Base-by-base conservation (phyloP, 352 stramenopile species). In the Phytophthora aleatoria region DNA sequence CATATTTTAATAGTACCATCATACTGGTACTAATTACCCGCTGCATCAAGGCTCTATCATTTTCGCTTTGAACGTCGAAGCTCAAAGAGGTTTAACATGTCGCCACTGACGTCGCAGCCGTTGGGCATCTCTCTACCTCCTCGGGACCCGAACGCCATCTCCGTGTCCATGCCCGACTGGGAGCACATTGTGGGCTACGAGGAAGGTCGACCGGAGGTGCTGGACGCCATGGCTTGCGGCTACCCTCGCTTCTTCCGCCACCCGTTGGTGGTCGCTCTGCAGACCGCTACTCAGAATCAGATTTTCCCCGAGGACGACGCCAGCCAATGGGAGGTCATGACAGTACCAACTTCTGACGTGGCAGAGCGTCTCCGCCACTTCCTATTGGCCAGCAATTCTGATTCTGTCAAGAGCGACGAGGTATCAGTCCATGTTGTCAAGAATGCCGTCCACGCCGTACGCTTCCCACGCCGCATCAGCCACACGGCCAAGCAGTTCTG, bases 201-300 rank as follows among this genome's bases (percentile, higher is more conserved):
- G 69, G 89, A 98, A 70, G 89, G 77, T 13, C 73, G 81, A 26
- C 56, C 76, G 7, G 71, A 84, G 15, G 74, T 97, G 24, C 67
- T 95, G 20, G 57, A 71, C 12, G 82, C 81, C 28, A 78, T 98
- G 69, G 79, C 74, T 12, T 95, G 89, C 68, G 94, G 92, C 28
- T 98, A 98, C 71, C 94, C 94, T 51, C 90, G 94, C 55, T 98
- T 98, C 77, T 92, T 98, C 47, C 94, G 92, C 64, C 90, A 97
- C 60, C 88, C 87, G 28, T 69, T 92, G 42, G 85, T 98, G 28
- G 64, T 87, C 39, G 62, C 83, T 71, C 81, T 98, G 12, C 58
- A 74, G 38, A 57, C 68, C 50, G 56, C 67, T 10, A 69, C 85
- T 13, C 50, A 64, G 43, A 50, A 48, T 31, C 69, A 81, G 38